Evolutionary conservation across 352 stramenopile species (phyloP).

Genomic region (Globisporangium nodosum): DNA sequence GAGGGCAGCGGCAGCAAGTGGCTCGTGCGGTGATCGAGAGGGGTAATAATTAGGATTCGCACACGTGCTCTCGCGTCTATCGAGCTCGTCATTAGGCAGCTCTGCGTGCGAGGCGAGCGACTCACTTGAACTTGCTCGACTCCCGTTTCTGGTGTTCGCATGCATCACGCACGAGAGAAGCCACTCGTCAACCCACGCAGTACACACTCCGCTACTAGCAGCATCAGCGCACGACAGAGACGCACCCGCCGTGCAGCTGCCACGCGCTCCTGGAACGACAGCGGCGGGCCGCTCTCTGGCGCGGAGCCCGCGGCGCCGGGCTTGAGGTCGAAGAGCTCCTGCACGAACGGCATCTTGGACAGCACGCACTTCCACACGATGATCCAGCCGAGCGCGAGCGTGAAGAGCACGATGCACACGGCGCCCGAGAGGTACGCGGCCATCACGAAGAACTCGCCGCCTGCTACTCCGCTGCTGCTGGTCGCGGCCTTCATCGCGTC

Average conservation of each 20-base stretch:
- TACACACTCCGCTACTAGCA: too few species aligned
- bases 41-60: neutral
- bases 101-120: neutral
- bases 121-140: conserved; percentile 16
- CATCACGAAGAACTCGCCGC: conserved; percentile 48
- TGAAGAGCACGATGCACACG: conserved; percentile 81
- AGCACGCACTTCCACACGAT: conserved; percentile 84
- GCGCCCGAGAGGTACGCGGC: conserved; percentile 66
- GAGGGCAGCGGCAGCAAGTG: conserved; percentile 53
- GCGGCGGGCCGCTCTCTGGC: conserved; percentile 15
- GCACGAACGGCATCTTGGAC: conserved; percentile 77
- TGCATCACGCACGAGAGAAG: too few species aligned
- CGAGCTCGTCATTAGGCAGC: neutral
- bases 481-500: neutral
- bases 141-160: conserved; percentile 34
- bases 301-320: conserved; percentile 11
- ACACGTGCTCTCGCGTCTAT: neutral
- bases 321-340: conserved; percentile 82
- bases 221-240: conserved; percentile 5
- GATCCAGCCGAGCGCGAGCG: conserved; percentile 65
- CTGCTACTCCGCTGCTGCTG: neutral
- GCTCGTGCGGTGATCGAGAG: conserved; percentile 46
- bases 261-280: conserved; percentile 75
- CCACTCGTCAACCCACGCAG: too few species aligned
- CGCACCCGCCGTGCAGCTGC: conserved; percentile 57